phyloP scores from a whole-genome alignment of 1,284 basidiomycete genomes.

The Tausonia pullulans region DNA sequence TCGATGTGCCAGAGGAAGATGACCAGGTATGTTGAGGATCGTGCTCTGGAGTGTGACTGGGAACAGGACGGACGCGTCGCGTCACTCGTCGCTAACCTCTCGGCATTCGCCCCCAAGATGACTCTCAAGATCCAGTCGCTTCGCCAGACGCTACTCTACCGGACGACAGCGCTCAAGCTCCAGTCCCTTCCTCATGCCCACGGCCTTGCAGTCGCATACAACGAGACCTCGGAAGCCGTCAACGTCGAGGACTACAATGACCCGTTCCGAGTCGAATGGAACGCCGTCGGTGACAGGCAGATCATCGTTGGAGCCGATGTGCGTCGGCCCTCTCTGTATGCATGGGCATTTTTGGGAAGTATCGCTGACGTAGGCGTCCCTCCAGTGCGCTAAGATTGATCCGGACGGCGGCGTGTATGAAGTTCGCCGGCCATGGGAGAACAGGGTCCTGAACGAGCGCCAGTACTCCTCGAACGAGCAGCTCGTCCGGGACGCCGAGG shows the following conservation, averaged over 20 bases:
- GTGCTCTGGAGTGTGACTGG: too few relatives aligned
- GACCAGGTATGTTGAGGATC: neutral
- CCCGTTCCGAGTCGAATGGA: conserved; percentile 69
- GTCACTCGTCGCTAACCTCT: neutral
- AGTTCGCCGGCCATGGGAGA: conserved; percentile 65
- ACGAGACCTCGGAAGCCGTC: neutral
- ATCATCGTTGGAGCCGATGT: conserved; percentile 17
- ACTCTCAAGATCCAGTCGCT: conserved; percentile 6
- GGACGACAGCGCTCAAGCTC: conserved; percentile 9
- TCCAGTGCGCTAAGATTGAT: conserved; percentile 29
- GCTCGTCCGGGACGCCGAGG: conserved; percentile 30
- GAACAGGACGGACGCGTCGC: too few relatives aligned
- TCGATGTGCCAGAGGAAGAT: neutral
- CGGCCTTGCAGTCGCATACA: conserved; percentile 7
- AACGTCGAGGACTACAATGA: conserved; percentile 43
- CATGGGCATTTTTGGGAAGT: too few relatives aligned
- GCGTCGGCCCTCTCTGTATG: too few relatives aligned
- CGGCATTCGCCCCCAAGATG: neutral
- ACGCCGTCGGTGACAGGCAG: conserved; percentile 14
- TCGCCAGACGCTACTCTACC: conserved; percentile 1
- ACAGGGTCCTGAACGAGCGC: conserved; percentile 62
- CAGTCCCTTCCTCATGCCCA: conserved; percentile 8
- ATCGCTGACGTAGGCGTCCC: neutral
- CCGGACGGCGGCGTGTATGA: conserved; percentile 54
- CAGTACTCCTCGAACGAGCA: conserved; percentile 60